Evolutionary conservation across 2,329 filamentous ascomycete genomes (phyloP), one percentile per base, ranked within the genome.

Genomic region (Alternaria novae-zelandiae): DNA sequence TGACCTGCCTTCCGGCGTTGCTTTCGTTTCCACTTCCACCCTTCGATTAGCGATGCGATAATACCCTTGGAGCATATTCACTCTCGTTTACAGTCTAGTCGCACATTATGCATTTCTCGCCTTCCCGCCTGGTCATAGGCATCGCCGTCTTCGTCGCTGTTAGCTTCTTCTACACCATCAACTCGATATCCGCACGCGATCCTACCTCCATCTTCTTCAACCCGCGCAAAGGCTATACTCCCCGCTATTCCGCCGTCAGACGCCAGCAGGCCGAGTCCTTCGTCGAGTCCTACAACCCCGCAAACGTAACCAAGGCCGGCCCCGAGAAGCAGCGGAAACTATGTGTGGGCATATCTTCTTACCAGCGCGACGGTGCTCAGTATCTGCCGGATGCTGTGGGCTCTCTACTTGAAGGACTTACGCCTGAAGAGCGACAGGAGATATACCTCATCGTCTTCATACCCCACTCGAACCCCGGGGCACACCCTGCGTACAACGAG

Each of bases 401-500:
- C 7, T 83, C 82, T 1, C 63, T 85, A 3, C 71, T 85, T 1
- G 79, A 81, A 7, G 83, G 81, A 8, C 67, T 85, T 13, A 78
- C 74, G n/a, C 69, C 72, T 11, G 66, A 75, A 15, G 83, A 85
- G 66, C 73, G 83, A 11, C 70, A 72, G 8, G 73, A 80, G 26
- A 78, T 85, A 21, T 75, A 82, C 63, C 61, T 85, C 20, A 76
- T 81, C 7, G 72, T 83, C 6, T 82, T 85, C 51, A 79, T 85
- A 46, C 79, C 82, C 3, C 82, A 85, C 63, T 77, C 79, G 1
- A 77, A 83, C 41, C 82, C 83, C 1, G 66, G 68, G 1, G 54
- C 67, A 10, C 83, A 85, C 64, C 80, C 81, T 1, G 77, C 79
- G 3, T 84, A 80, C 59, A 65, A 70, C 11, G 78, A 82, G 59